Evolutionary conservation across 352 stramenopile species (phyloP).

Genomic region (Halophytophthora polymorphica): DNA sequence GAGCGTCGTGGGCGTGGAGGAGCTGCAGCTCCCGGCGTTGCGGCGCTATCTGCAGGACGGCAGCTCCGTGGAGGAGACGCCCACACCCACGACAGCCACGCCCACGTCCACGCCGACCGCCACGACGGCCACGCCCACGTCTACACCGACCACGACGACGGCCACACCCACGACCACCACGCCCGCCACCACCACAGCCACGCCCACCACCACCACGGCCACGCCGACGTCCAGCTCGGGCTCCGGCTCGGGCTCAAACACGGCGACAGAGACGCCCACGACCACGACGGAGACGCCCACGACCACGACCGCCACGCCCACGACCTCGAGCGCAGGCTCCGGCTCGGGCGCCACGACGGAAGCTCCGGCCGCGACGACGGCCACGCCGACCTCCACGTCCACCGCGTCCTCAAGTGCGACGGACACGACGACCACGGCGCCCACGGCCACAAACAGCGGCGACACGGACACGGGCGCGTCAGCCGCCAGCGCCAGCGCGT

Average conservation of each 20-base stretch:
- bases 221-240: constrained; percentile 1
- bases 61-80: constrained; percentile 9
- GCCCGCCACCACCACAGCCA: constrained; percentile 3
- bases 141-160: constrained; percentile 8
- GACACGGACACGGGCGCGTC: constrained; percentile 6
- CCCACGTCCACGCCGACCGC: constrained; percentile 9
- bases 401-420: background rate
- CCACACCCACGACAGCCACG: constrained; percentile 4
- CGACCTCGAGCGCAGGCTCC: no score
- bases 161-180: constrained; percentile 9
- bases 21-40: constrained; percentile 14
- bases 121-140: constrained; percentile 8
- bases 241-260: background rate
- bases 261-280: constrained; percentile 1
- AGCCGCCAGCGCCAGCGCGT: constrained; percentile 14
- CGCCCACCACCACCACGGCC: constrained; percentile 12
- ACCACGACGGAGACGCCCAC: constrained; percentile 7
- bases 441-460: constrained; percentile 14
- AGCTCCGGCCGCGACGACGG: constrained; percentile 5
- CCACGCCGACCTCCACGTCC: constrained; percentile 9
- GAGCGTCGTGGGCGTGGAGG: constrained; percentile 11
- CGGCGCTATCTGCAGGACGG: constrained; percentile 21
- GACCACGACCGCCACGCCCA: constrained; percentile 7
- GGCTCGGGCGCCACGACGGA: background rate
- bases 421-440: constrained; percentile 4